These are phyloP conservation scores for Leccinum pellstonianum DNA, from an alignment of 768 basidiomycete genomes.

Conservation along the genomic window DNA sequence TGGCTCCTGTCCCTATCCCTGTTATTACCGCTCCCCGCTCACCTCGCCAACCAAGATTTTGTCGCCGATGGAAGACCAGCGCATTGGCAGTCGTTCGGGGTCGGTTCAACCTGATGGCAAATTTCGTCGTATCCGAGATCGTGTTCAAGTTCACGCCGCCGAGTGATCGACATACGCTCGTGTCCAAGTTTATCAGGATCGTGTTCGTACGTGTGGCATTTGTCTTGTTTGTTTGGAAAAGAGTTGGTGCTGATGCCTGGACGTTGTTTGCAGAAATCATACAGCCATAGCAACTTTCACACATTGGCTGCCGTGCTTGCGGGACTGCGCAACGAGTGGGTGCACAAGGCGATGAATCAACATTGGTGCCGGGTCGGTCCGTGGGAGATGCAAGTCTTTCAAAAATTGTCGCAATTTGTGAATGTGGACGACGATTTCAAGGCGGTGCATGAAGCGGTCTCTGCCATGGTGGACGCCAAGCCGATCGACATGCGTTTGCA, in stretches of 20 bases:
- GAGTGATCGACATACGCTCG: slow-evolving; percentile 58
- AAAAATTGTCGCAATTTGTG: too few species aligned
- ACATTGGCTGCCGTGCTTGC: slow-evolving; percentile 78
- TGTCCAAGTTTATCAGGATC: slow-evolving; percentile 79
- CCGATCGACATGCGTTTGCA: slow-evolving; percentile 44
- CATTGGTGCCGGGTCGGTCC: slow-evolving; percentile 66
- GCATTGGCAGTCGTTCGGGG: slow-evolving; percentile 73
- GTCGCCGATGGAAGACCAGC: slow-evolving; percentile 49
- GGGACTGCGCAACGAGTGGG: slow-evolving; percentile 70
- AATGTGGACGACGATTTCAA: slow-evolving; percentile 60
- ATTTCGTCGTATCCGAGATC: slow-evolving; percentile 80
- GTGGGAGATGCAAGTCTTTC: neutral
- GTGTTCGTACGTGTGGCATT: slow-evolving; percentile 62
- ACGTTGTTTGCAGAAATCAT: slow-evolving; percentile 64
- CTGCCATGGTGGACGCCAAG: slow-evolving; percentile 64
- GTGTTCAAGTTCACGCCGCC: slow-evolving; percentile 59
- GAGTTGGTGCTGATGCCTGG: neutral
- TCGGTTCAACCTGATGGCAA: slow-evolving; percentile 81
- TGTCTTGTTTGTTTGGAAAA: neutral
- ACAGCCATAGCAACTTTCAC: slow-evolving; percentile 72
- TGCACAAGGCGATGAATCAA: slow-evolving; percentile 56
- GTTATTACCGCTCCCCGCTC: too few species aligned
- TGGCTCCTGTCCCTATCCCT: too few species aligned
- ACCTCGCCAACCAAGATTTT: too few species aligned
- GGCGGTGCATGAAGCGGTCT: slow-evolving; percentile 65